phyloP scores from a whole-genome alignment of 179 eudicot genomes.

The Silene vulgaris region DNA sequence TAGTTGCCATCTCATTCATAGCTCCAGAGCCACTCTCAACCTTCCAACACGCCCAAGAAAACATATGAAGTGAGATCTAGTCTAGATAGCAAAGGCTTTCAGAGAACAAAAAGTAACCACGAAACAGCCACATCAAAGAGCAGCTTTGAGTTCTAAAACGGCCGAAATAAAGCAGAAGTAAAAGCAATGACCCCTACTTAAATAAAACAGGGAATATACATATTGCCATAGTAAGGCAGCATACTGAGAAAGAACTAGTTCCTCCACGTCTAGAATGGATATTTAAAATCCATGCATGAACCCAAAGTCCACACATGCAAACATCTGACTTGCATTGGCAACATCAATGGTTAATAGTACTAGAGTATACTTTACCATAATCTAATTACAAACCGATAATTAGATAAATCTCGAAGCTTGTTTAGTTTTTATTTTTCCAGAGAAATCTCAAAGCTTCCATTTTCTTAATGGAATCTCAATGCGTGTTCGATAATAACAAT shows the following conservation, averaged over 20 bases:
- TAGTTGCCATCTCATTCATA: conserved; percentile 69
- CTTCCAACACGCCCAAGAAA: conserved; percentile 31
- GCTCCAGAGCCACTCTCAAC: conserved; percentile 79
- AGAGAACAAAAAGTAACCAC: not conserved
- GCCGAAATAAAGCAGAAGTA: not conserved
- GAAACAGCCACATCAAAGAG: not conserved
- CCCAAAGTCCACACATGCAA: not conserved
- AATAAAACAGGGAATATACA: conserved; percentile 1
- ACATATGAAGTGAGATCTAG: not conserved
- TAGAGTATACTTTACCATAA: not conserved
- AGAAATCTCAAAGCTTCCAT: not conserved
- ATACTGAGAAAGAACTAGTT: not conserved
- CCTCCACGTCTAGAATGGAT: conserved; percentile 1
- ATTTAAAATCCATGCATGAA: not conserved
- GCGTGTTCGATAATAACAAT: not conserved
- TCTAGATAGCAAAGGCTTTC: not conserved
- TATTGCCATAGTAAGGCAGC: not conserved
- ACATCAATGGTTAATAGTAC: not conserved
- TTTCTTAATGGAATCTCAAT: not conserved
- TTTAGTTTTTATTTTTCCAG: not conserved
- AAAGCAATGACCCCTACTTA: not conserved
- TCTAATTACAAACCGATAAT: not conserved
- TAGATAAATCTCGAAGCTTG: not conserved
- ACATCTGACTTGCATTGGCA: not conserved
- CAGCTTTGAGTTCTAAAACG: not conserved